phyloP scores from a whole-genome alignment of 345 rosid genomes.

The Draba incana region DNA sequence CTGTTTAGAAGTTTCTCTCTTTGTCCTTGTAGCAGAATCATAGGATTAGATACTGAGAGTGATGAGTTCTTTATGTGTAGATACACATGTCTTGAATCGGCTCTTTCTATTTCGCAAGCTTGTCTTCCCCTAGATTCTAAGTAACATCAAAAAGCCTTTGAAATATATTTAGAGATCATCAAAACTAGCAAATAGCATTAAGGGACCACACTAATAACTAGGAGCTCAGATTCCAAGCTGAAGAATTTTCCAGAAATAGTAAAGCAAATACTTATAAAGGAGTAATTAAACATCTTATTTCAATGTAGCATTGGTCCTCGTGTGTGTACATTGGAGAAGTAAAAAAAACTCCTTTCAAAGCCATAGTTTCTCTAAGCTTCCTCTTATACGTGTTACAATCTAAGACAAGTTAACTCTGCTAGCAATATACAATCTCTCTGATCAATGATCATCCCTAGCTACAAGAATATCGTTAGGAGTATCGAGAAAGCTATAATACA shows the following conservation, averaged over 20 bases:
- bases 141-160: constrained; percentile 33
- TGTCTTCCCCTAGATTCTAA: constrained; percentile 24
- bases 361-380: constrained; percentile 28
- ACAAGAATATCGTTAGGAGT: constrained; percentile 33
- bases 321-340: constrained; percentile 40
- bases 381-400: constrained; percentile 33
- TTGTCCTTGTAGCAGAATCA: constrained; percentile 21
- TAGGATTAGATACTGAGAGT: constrained; percentile 30
- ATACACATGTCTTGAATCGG: constrained; percentile 17
- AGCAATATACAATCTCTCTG: constrained; percentile 37
- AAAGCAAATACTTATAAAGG: background rate
- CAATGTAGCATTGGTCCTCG: constrained; percentile 40
- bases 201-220: constrained; percentile 37
- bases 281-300: constrained; percentile 34
- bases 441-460: constrained; percentile 36
- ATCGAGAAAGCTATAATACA: constrained; percentile 15
- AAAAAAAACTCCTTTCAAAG: constrained; percentile 26
- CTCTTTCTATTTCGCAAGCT: constrained; percentile 24
- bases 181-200: constrained; percentile 15
- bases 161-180: constrained; percentile 27
- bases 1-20: background rate
- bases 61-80: constrained; percentile 16
- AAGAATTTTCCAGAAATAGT: constrained; percentile 41
- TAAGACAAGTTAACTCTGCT: constrained; percentile 31
- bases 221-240: constrained; percentile 37